Base-by-base conservation (phyloP, 441 rosid genomes). In the Populus tomentosa region DNA sequence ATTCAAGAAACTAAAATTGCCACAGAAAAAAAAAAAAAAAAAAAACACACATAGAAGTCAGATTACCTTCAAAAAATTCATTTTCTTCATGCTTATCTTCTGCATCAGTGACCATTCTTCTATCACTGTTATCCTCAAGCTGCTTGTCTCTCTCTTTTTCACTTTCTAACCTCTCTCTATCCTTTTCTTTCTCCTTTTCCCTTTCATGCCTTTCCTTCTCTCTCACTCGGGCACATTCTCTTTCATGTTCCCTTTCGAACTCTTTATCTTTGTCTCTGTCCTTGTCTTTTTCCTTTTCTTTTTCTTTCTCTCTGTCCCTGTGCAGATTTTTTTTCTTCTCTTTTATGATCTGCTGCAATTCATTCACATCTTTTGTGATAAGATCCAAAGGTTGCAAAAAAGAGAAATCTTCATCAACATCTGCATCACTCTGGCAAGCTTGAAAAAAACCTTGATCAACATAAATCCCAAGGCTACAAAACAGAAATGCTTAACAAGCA, bases 341-440 rank as follows among this genome's bases (percentile, higher is more conserved):
- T 84, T 82, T 93, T 61, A 93, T 86, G 82, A 96, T 88, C 77
- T 91, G 89, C 61, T 86, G 92, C 82, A 96, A 82, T 80, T 94
- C 95, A 81, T 80, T 77, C 3, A 92, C 94, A 91, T 93, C 93
- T 85, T 93, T 94, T 61, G 99, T 90, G 24, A 96, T 96, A 72
- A 96, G 89, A 87, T 96, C 99, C 89, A 96, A 84, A 8, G 99
- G 99, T 85, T 94, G 95, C 83, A 96, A 86, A 83, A 96, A 90
- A 26, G 97, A 96, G 87, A 96, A 96, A 85, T 96, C 99, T 82
- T 94, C 99, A 62, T 96, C 99, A 78, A 86, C 85, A 78, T 90
- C 98, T 61, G 80, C 86, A 80, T 93, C 97, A 72, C 86, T 82
- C 99, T 96, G 91, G 80, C 42, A 88, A 80, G 83, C 80, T 80